A percentile compares a stretch with the other conserved stretches of the same genome.
Conservation (phyloP, 2,329 filamentous ascomycete genomes). For the Botrytis paeoniae region DNA sequence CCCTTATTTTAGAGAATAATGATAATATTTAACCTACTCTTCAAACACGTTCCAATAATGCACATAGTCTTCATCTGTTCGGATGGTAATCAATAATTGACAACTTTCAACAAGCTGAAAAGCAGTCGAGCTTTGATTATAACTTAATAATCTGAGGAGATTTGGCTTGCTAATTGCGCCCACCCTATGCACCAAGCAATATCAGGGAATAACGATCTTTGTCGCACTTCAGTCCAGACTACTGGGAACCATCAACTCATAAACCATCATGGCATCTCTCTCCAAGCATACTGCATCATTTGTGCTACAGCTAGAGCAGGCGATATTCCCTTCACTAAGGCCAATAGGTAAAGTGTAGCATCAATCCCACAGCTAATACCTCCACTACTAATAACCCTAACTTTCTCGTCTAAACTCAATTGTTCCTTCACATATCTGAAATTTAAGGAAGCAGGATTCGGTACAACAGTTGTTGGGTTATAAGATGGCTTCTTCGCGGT, state of each 20-base stretch:
- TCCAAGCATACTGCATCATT: conserved; percentile 20
- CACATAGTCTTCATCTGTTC: neutral
- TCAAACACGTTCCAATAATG: neutral
- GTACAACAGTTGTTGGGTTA: neutral
- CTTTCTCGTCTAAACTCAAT: conserved; percentile 1
- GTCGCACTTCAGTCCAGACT: neutral
- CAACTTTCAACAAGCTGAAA: neutral
- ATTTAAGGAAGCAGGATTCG: conserved; percentile 9
- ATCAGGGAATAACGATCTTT: neutral
- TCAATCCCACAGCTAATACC: conserved; percentile 79
- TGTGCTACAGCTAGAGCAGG: conserved; percentile 4
- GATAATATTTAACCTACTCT: neutral
- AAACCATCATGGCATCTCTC: conserved; percentile 15
- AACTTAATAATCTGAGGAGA: neutral
- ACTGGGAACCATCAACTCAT: neutral
- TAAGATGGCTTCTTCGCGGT: neutral
- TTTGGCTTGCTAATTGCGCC: neutral
- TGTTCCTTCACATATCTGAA: conserved; percentile 19
- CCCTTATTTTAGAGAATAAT: neutral
- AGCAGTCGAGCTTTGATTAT: neutral
- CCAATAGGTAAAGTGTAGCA: conserved; percentile 49
- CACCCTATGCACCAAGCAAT: neutral
- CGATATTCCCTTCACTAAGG: conserved; percentile 9
- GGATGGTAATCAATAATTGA: neutral
- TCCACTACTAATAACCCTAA: conserved; percentile 73